Percentiles rank a stretch among this genome's conserved stretches.
phyloP scores from a whole-genome alignment of 768 basidiomycete genomes.

The Pluteus cervinus region DNA sequence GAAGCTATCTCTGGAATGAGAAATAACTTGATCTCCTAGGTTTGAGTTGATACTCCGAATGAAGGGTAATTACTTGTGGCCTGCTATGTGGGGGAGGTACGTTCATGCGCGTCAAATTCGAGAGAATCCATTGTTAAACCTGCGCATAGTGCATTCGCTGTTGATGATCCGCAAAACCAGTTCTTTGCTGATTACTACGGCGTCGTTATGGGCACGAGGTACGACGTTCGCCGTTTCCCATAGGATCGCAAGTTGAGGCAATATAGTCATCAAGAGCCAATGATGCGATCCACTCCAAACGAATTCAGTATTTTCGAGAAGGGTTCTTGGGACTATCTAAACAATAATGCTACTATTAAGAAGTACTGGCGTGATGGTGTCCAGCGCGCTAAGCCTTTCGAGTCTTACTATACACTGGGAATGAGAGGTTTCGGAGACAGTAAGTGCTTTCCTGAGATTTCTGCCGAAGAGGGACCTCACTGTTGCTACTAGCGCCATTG shows the following conservation, averaged over 20 bases:
- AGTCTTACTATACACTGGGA: slow-evolving; percentile 61
- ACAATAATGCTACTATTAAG: slow-evolving; percentile 49
- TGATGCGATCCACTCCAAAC: slow-evolving; percentile 65
- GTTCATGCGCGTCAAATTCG: slow-evolving; percentile 2
- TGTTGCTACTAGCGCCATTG: slow-evolving; percentile 37
- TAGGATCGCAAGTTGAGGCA: neutral
- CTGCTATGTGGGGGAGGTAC: slow-evolving; percentile 46
- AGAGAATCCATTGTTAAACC: neutral
- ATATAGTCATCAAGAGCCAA: slow-evolving; percentile 62
- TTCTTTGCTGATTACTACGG: slow-evolving; percentile 58
- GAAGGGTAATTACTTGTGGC: slow-evolving; percentile 71
- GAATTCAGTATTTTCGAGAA: slow-evolving; percentile 54
- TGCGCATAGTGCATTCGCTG: slow-evolving; percentile 38
- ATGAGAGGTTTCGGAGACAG: slow-evolving; percentile 62
- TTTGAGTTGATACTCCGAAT: slow-evolving; percentile 63
- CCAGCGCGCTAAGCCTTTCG: slow-evolving; percentile 50
- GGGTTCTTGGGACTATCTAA: slow-evolving; percentile 59
- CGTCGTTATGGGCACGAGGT: slow-evolving; percentile 69
- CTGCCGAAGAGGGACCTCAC: neutral
- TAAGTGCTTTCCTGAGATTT: slow-evolving; percentile 16
- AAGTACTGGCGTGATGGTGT: slow-evolving; percentile 58
- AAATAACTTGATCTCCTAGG: slow-evolving; percentile 20
- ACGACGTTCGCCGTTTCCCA: neutral
- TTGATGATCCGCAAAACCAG: slow-evolving; percentile 59
- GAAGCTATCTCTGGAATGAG: neutral